These are phyloP conservation scores for Taphrina sp. DNA, from an alignment of 1,139 yeast species.

Conservation along the genomic window DNA sequence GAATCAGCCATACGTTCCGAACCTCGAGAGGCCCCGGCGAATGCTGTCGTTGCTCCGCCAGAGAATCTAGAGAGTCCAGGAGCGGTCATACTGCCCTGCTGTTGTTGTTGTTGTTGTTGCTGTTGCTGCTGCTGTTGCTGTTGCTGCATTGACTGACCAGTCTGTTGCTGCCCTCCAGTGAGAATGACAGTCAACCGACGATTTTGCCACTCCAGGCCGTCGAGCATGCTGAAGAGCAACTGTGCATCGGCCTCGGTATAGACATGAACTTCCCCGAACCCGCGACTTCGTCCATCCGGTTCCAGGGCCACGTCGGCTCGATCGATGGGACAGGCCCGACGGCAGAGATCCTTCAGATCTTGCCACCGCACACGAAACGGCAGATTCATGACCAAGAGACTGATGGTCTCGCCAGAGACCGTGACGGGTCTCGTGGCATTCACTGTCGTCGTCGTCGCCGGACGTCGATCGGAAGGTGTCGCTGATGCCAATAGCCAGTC, in stretches of 20 bases:
- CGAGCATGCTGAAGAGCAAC: slow-evolving; percentile 13
- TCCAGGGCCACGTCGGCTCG: slow-evolving; percentile 31
- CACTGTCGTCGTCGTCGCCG: no score
- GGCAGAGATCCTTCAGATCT: slow-evolving; percentile 76
- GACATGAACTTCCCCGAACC: slow-evolving; percentile 22
- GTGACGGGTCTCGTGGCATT: no score
- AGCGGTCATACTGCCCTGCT: neutral
- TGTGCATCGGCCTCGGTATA: slow-evolving; percentile 18
- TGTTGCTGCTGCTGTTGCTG: neutral
- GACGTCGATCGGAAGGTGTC: no score
- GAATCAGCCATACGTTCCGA: no score
- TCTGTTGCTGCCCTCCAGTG: slow-evolving; percentile 1
- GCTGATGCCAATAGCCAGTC: no score
- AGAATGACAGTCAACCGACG: slow-evolving; percentile 35
- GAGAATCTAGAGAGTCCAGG: neutral
- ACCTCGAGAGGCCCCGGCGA: neutral
- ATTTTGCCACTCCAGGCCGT: slow-evolving; percentile 38
- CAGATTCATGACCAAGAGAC: slow-evolving; percentile 50
- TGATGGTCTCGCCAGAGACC: no score
- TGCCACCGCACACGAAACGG: slow-evolving; percentile 83
- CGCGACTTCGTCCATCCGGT: slow-evolving; percentile 27
- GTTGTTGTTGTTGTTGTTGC: neutral
- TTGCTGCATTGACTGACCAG: neutral
- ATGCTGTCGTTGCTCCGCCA: neutral
- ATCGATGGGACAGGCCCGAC: slow-evolving; percentile 40